Percentiles rank a stretch among this genome's conserved stretches.
phyloP scores from a whole-genome alignment of 2,329 filamentous ascomycete species.

The Paracoccidioides lutzii region DNA sequence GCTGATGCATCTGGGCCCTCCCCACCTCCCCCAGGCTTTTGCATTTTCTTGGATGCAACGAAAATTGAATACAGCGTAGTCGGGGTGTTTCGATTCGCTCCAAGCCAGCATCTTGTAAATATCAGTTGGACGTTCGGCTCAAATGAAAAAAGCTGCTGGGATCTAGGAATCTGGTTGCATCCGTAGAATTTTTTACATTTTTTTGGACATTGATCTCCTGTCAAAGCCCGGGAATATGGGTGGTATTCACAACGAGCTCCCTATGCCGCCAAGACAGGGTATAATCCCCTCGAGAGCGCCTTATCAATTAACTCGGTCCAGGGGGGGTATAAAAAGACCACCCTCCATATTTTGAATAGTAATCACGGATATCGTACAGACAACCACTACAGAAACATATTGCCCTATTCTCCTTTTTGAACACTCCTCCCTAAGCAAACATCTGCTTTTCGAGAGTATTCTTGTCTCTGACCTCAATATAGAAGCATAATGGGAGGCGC shows the following conservation, averaged over 20 bases:
- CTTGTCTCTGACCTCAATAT: no score
- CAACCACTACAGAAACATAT: no score
- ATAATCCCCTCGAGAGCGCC: background rate
- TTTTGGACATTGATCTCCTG: background rate
- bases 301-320: background rate
- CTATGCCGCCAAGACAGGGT: background rate
- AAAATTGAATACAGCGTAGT: background rate
- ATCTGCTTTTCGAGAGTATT: no score
- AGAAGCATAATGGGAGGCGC: background rate
- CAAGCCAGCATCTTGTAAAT: no score
- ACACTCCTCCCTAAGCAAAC: no score
- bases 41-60: background rate
- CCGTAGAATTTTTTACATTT: background rate
- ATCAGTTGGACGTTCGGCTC: no score
- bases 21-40: no score
- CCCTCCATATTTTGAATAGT: background rate
- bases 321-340: background rate
- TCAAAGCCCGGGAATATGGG: background rate
- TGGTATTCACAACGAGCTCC: no score
- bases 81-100: background rate
- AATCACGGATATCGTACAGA: no score
- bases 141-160: no score
- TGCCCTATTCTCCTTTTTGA: no score
- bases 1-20: background rate
- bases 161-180: background rate